These are phyloP conservation scores for Wilcoxina mikolae DNA, from an alignment of 495 filamentous ascomycete species.

Conservation along the genomic window DNA sequence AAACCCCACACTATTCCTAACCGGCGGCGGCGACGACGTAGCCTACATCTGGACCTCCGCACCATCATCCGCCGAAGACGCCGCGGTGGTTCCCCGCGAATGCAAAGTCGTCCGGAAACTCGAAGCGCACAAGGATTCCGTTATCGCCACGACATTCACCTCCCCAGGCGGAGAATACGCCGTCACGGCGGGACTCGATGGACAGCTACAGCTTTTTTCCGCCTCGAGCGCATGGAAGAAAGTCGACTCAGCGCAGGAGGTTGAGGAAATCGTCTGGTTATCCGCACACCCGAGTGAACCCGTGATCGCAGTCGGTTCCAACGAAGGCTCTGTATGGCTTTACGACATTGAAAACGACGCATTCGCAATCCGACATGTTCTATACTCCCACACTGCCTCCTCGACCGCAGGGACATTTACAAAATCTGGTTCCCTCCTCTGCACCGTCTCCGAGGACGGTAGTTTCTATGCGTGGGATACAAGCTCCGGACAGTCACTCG, in stretches of 20 bases:
- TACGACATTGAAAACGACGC: slow-evolving; percentile 60
- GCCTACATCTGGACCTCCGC: slow-evolving; percentile 65
- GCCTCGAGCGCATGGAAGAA: slow-evolving; percentile 42
- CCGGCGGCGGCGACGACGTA: slow-evolving; percentile 69
- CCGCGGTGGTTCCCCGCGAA: slow-evolving; percentile 57
- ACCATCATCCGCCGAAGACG: slow-evolving; percentile 43
- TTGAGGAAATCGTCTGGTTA: slow-evolving; percentile 90
- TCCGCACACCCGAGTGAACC: slow-evolving; percentile 52
- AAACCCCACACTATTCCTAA: slow-evolving; percentile 61
- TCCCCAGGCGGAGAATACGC: slow-evolving; percentile 68
- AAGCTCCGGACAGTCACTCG: slow-evolving; percentile 57
- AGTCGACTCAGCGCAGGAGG: slow-evolving; percentile 61
- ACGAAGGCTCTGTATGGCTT: slow-evolving; percentile 91
- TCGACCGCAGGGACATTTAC: slow-evolving; percentile 89
- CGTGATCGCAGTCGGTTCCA: slow-evolving; percentile 76
- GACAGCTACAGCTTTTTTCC: slow-evolving; percentile 44
- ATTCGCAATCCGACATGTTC: slow-evolving; percentile 72
- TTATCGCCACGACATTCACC: slow-evolving; percentile 75
- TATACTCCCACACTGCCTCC: slow-evolving; percentile 73
- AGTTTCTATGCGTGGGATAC: slow-evolving; percentile 86
- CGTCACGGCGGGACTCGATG: slow-evolving; percentile 77
- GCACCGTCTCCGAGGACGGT: slow-evolving; percentile 77
- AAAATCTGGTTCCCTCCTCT: slow-evolving; percentile 72
- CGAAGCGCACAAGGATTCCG: slow-evolving; percentile 76
- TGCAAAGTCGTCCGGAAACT: slow-evolving; percentile 54